A percentile compares a stretch with the other conserved stretches of the same genome.
Conservation (phyloP, 1,139 yeast species). For the Suhomyces chickasaworum region DNA sequence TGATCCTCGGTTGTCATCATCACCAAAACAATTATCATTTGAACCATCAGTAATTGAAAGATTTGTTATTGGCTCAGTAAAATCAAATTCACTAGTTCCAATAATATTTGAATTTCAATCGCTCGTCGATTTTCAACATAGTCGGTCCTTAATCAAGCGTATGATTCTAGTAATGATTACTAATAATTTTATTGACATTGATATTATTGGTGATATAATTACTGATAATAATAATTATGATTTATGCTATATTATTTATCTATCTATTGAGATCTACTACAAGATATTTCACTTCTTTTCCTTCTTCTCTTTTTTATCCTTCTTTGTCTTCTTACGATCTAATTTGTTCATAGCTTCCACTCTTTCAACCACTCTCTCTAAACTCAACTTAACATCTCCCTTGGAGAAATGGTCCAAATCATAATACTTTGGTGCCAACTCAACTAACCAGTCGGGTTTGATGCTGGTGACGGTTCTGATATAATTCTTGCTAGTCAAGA, state of each 20-base stretch:
- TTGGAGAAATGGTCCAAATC: slow-evolving; percentile 72
- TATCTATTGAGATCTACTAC: neutral
- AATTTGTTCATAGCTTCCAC: slow-evolving; percentile 45
- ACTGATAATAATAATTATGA: too few species aligned
- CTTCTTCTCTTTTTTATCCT: slow-evolving; percentile 17
- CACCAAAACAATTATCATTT: too few species aligned
- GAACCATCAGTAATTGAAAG: too few species aligned
- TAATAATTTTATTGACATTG: too few species aligned
- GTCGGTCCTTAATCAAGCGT: too few species aligned
- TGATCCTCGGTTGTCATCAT: too few species aligned
- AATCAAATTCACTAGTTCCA: too few species aligned
- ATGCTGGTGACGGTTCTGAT: slow-evolving; percentile 93
- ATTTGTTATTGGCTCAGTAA: too few species aligned
- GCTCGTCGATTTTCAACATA: too few species aligned
- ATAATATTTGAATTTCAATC: too few species aligned
- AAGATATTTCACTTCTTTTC: slow-evolving; percentile 1
- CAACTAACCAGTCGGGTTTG: slow-evolving; percentile 86
- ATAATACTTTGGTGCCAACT: slow-evolving; percentile 84
- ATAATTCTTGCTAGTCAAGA: slow-evolving; percentile 87
- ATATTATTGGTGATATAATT: too few species aligned
- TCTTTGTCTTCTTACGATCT: slow-evolving; percentile 28
- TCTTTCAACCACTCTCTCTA: slow-evolving; percentile 65
- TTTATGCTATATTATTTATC: slow-evolving; percentile 1
- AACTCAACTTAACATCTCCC: slow-evolving; percentile 81
- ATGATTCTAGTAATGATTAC: too few species aligned